phyloP scores from a whole-genome alignment of 345 rosid genomes.

The Streptanthus diversifolius region DNA sequence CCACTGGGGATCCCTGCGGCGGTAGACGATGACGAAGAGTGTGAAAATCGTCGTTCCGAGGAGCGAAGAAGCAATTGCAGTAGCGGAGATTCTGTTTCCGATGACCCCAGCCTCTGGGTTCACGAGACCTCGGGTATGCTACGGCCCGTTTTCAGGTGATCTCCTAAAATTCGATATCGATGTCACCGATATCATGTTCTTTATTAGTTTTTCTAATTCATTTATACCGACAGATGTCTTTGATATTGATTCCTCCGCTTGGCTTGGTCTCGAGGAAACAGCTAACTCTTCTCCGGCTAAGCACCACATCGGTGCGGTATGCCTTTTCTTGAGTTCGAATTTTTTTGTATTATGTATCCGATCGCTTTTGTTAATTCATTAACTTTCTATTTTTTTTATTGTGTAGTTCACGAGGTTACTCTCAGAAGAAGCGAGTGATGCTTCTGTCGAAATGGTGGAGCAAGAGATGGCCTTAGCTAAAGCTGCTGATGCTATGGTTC shows the following conservation, averaged over 20 bases:
- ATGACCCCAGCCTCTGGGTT: constrained; percentile 80
- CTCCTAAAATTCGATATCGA: background rate
- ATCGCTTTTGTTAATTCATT: background rate
- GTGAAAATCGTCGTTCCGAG: constrained; percentile 11
- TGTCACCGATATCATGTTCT: background rate
- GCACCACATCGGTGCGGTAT: constrained; percentile 85
- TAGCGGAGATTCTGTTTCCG: constrained; percentile 73
- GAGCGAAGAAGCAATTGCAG: constrained; percentile 54
- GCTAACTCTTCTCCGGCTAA: constrained; percentile 70
- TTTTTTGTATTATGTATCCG: background rate
- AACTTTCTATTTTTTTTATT: background rate
- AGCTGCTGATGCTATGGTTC: constrained; percentile 64
- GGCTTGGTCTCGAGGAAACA: constrained; percentile 90
- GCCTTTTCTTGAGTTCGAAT: constrained; percentile 1
- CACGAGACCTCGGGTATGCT: constrained; percentile 71
- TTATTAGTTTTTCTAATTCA: background rate
- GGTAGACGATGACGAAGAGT: constrained; percentile 23
- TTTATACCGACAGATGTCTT: constrained; percentile 53
- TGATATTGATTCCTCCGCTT: constrained; percentile 62
- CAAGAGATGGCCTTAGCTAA: constrained; percentile 66
- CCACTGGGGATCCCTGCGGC: constrained; percentile 49
- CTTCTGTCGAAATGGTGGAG: constrained; percentile 46
- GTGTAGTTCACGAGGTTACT: constrained; percentile 74
- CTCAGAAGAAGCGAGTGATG: constrained; percentile 60
- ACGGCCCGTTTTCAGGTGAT: constrained; percentile 79